A percentile compares a stretch with the other conserved stretches of the same genome.
phyloP scores from a whole-genome alignment of 1,139 yeast genomes.

The Lodderomyces jiufengensis region DNA sequence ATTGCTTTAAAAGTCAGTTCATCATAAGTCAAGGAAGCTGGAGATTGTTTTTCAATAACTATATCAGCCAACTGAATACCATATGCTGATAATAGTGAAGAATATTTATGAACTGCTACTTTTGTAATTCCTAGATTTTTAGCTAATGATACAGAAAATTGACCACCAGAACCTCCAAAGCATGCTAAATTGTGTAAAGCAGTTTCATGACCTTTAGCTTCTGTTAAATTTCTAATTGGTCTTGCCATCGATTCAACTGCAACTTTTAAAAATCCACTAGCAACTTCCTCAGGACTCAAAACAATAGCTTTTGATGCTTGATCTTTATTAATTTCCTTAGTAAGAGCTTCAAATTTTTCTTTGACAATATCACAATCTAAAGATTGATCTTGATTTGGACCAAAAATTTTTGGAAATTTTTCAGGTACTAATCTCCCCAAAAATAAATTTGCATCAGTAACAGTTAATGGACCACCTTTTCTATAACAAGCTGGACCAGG shows the following conservation, averaged over 20 bases:
- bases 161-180: constrained; percentile 50
- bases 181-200: constrained; percentile 42
- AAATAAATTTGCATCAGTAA: constrained; percentile 44
- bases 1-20: constrained; percentile 18
- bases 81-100: constrained; percentile 43
- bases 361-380: constrained; percentile 33
- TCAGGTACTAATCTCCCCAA: constrained; percentile 41
- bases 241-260: constrained; percentile 48
- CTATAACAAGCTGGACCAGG: constrained; percentile 49
- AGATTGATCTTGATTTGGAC: constrained; percentile 39
- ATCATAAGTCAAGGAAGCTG: constrained; percentile 34
- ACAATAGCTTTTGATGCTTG: constrained; percentile 17
- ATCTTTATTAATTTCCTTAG: constrained; percentile 31
- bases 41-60: constrained; percentile 64
- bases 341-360: constrained; percentile 29
- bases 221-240: constrained; percentile 43
- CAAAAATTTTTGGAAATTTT: constrained; percentile 42
- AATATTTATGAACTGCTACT: constrained; percentile 43
- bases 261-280: constrained; percentile 41
- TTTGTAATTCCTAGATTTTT: constrained; percentile 36
- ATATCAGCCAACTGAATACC: constrained; percentile 45
- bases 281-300: constrained; percentile 39
- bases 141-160: constrained; percentile 38
- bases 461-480: constrained; percentile 46
- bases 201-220: constrained; percentile 41